Evolutionary conservation across 2,329 filamentous ascomycete species (phyloP).

Genomic region (Phyllachora maydis): DNA sequence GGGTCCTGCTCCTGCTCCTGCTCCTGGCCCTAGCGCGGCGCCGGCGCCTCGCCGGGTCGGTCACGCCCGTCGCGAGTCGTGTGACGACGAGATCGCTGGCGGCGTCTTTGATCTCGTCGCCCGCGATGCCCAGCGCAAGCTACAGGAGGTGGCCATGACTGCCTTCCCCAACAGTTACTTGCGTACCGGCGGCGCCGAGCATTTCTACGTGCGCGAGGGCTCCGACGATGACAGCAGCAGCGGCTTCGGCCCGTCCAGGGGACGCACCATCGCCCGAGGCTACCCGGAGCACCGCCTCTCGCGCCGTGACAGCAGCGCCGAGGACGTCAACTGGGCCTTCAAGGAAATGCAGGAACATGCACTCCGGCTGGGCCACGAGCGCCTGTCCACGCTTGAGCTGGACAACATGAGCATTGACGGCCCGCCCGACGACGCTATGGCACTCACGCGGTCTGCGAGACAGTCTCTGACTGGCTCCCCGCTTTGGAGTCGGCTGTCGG

Average conservation of each 20-base stretch:
- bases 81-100: conserved; percentile 55
- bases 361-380: conserved; percentile 31
- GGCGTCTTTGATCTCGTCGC: conserved; percentile 66
- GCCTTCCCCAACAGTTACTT: conserved; percentile 57
- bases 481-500: conserved; percentile 6
- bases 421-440: conserved; percentile 14
- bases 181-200: conserved; percentile 47
- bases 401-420: conserved; percentile 14
- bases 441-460: conserved; percentile 10
- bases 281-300: conserved; percentile 9
- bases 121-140: conserved; percentile 57
- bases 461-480: conserved; percentile 12
- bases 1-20: too few species aligned
- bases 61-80: conserved; percentile 40
- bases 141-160: conserved; percentile 57
- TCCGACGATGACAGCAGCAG: conserved; percentile 33
- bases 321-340: conserved; percentile 51
- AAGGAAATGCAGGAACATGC: conserved; percentile 65
- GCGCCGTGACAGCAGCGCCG: conserved; percentile 39
- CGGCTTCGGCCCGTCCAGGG: conserved; percentile 16
- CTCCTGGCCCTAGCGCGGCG: conserved; percentile 8
- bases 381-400: conserved; percentile 12
- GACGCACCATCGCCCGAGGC: conserved; percentile 10
- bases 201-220: conserved; percentile 47
- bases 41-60: conserved; percentile 10